These are phyloP conservation scores for Ehretia macrophylla DNA, from an alignment of 257 asterid genomes.

Conservation along the genomic window DNA sequence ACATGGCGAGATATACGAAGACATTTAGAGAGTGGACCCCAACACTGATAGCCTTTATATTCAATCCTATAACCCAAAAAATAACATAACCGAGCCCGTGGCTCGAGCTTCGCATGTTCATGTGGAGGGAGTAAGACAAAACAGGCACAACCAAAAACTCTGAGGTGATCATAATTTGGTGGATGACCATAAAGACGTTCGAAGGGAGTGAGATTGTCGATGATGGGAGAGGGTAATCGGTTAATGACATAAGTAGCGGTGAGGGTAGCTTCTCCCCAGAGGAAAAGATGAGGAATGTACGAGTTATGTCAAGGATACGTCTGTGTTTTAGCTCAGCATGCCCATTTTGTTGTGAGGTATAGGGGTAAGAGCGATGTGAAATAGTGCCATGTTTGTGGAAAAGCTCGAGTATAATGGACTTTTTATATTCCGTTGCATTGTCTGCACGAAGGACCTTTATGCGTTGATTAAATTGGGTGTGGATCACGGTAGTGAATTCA, in stretches of 20 bases:
- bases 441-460: too few species aligned
- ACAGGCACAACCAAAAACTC: background rate
- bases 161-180: background rate
- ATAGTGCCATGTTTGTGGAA: too few species aligned
- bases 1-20: background rate
- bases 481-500: too few species aligned
- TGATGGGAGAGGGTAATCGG: background rate
- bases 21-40: too few species aligned
- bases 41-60: too few species aligned
- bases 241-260: background rate
- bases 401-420: too few species aligned
- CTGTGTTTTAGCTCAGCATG: background rate
- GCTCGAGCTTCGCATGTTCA: conserved; percentile 1
- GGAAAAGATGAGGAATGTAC: background rate
- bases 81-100: background rate
- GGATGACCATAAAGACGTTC: background rate
- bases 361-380: too few species aligned
- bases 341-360: too few species aligned
- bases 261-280: background rate
- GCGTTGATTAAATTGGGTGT: too few species aligned
- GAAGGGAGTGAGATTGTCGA: background rate
- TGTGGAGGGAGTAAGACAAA: background rate
- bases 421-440: background rate
- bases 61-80: background rate
- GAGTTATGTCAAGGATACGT: conserved; percentile 8